Base-by-base conservation (phyloP, 2,329 filamentous ascomycete genomes). In the Neophaeococcomyces mojaviensis region DNA sequence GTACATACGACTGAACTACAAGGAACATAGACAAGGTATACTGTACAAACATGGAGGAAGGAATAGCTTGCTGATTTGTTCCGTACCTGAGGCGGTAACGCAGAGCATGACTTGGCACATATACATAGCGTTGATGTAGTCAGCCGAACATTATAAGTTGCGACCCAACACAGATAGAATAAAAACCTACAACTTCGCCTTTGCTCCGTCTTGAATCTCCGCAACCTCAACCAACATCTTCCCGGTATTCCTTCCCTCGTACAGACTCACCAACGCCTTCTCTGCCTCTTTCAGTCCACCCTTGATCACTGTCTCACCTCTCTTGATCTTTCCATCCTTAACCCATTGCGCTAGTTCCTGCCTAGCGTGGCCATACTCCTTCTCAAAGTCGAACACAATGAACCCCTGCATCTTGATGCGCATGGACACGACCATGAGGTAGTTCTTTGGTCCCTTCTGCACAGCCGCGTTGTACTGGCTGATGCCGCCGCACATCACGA, bases 401-500 rank as follows among this genome's bases (percentile, higher is more conserved):
- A 89, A 88, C 0, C 82, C 82, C 65, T 83, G 73, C 71, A 86
- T 78, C 63, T 64, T 59, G 34, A 80, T 74, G 49, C 77, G 66
- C 70, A 77, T 77, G 4, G 66, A 61, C 35, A 76, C 66, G 44
- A 77, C 67, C 63, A 72, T 73, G 41, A 65, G 61, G 57, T 76
- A 72, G 59, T 78, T 74, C 65, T 69, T 75, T 39, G 76, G 76
- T 1, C 81, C 81, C 48, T 74, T 64, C 36, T 73, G 72, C 32
- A 70, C 71, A 16, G 69, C 61, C 2, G 70, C 60, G 63, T 86
- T 86, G 64, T 87, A 87, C 61, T 81, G 75, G 59, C 75, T 80
- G 65, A 88, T 86, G 5, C 66, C 66, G 57, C 84, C 84, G 64
- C 84, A 87, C 64, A 84, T 83, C 54, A 82, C 78, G 61, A 88